These are phyloP conservation scores for Leishmania aethiopica DNA, from an alignment of 208 protist species.

Conservation along the genomic window DNA sequence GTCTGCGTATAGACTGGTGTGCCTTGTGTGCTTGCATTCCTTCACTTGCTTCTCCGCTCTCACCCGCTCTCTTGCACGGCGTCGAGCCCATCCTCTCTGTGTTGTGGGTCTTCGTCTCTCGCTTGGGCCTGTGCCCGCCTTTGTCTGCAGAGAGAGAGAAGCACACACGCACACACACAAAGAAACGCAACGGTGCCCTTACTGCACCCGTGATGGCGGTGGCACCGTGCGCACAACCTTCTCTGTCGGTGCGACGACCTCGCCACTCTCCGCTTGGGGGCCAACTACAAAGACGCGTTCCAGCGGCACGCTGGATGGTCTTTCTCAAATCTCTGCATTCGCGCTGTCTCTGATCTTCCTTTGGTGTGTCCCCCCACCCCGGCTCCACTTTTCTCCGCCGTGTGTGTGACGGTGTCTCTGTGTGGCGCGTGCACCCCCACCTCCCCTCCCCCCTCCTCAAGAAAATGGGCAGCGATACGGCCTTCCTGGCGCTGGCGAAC, in stretches of 20 bases:
- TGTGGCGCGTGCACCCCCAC: too few relatives aligned
- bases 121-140: background rate
- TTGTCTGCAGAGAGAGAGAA: background rate
- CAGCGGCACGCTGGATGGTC: background rate
- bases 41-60: background rate
- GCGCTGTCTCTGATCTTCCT: too few relatives aligned
- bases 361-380: too few relatives aligned
- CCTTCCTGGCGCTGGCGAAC: conserved; percentile 2
- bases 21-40: too few relatives aligned
- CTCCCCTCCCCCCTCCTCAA: too few relatives aligned
- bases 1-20: too few relatives aligned
- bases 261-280: background rate
- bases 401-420: too few relatives aligned
- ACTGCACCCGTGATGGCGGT: background rate
- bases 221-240: background rate
- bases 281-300: background rate
- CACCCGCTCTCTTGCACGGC: background rate
- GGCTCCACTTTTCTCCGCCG: too few relatives aligned
- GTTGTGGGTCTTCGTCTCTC: background rate
- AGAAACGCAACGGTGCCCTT: background rate
- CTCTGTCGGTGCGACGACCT: background rate
- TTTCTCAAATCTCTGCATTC: background rate
- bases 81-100: background rate
- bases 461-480: background rate
- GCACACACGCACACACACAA: conserved; percentile 5